Evolutionary conservation across 2,329 filamentous ascomycete genomes (phyloP).

Genomic region (Sarocladium kiliense): DNA sequence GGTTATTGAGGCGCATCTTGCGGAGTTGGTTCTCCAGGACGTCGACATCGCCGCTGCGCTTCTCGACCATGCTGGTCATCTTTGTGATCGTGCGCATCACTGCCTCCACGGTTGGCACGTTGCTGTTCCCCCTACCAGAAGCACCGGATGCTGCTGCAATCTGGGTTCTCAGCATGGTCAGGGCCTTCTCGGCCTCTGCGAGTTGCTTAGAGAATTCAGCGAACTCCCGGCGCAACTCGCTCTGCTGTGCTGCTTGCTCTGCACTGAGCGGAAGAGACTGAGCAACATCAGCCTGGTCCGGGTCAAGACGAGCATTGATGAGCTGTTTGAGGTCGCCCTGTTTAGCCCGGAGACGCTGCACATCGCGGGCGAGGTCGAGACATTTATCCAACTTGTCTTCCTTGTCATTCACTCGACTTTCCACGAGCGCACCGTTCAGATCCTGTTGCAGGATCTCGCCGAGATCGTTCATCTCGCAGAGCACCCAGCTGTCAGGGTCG

Average conservation of each 20-base stretch:
- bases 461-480: slow-evolving; percentile 71
- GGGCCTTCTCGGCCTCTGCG: slow-evolving; percentile 71
- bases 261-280: slow-evolving; percentile 72
- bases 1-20: slow-evolving; percentile 52
- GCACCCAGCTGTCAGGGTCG: slow-evolving; percentile 61
- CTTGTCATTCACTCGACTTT: slow-evolving; percentile 63
- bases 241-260: slow-evolving; percentile 79
- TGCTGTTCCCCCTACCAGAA: slow-evolving; percentile 38
- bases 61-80: slow-evolving; percentile 89
- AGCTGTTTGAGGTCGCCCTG: slow-evolving; percentile 74
- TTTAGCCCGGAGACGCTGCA: slow-evolving; percentile 66
- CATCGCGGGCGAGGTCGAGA: slow-evolving; percentile 62
- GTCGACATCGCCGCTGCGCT: slow-evolving; percentile 85
- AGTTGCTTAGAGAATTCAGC: slow-evolving; percentile 69
- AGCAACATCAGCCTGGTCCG: slow-evolving; percentile 58
- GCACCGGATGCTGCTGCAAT: slow-evolving; percentile 55
- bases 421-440: slow-evolving; percentile 59
- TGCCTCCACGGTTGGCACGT: slow-evolving; percentile 81
- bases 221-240: slow-evolving; percentile 73
- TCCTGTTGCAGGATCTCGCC: slow-evolving; percentile 57
- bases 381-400: slow-evolving; percentile 64
- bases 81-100: slow-evolving; percentile 87
- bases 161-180: slow-evolving; percentile 74
- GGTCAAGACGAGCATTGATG: slow-evolving; percentile 65
- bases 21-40: slow-evolving; percentile 83